These are phyloP conservation scores for Solanum ahanhuiri DNA, from an alignment of 257 asterid genomes.

Conservation along the genomic window DNA sequence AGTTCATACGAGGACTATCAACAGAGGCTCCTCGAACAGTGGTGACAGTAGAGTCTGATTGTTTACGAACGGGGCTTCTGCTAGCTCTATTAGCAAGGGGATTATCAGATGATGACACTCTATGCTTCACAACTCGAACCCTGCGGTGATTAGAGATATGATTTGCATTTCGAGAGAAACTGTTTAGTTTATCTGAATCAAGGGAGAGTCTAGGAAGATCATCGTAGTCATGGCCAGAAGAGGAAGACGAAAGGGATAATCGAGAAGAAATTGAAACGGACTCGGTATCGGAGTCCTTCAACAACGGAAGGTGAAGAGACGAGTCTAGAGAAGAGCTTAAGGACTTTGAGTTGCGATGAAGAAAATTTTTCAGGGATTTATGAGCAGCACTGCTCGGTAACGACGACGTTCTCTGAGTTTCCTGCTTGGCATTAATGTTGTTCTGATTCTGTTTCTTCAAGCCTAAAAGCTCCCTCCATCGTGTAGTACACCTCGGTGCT, in stretches of 20 bases:
- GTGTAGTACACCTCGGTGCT: constrained; percentile 82
- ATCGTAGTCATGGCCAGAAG: constrained; percentile 70
- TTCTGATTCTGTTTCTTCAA: constrained; percentile 52
- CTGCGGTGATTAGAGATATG: constrained; percentile 28
- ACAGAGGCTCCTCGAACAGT: constrained; percentile 41
- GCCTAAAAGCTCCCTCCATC: constrained; percentile 88
- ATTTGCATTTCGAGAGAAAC: constrained; percentile 9
- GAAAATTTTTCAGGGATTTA: constrained; percentile 42
- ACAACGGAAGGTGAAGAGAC: constrained; percentile 41
- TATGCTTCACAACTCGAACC: constrained; percentile 36
- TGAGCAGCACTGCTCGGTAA: background rate
- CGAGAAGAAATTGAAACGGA: constrained; percentile 47
- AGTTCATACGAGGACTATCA: constrained; percentile 93
- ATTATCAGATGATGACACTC: constrained; percentile 37
- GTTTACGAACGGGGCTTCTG: constrained; percentile 39
- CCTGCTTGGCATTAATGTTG: constrained; percentile 33
- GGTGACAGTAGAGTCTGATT: constrained; percentile 6
- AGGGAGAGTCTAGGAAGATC: constrained; percentile 62
- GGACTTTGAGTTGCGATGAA: constrained; percentile 54
- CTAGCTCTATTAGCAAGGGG: constrained; percentile 21
- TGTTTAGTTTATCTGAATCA: constrained; percentile 42
- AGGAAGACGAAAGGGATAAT: constrained; percentile 58
- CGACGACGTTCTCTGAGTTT: constrained; percentile 31
- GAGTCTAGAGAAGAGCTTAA: constrained; percentile 30
- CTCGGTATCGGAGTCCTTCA: constrained; percentile 52